phyloP scores from a whole-genome alignment of 495 filamentous ascomycete species.

The Penicillium maclennaniae region DNA sequence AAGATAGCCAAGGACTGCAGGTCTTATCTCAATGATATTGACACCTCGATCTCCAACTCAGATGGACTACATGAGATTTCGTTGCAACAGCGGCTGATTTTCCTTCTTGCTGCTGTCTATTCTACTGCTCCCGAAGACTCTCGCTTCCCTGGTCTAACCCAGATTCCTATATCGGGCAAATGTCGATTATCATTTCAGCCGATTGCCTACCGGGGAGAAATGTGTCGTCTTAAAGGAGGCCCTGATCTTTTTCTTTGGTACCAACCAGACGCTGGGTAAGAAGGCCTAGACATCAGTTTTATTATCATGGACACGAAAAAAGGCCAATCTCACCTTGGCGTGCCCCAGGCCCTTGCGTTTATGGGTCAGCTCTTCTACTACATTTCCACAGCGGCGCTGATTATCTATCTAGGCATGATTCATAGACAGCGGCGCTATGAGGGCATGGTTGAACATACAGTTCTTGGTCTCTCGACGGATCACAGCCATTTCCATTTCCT shows the following conservation, averaged over 20 bases:
- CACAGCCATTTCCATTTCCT: neutral
- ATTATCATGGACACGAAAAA: neutral
- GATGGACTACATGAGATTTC: too few species aligned
- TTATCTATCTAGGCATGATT: neutral
- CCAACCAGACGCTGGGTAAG: neutral
- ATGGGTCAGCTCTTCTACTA: neutral
- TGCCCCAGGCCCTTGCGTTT: neutral
- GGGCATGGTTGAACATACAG: neutral
- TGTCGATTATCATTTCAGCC: neutral
- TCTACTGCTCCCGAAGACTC: neutral
- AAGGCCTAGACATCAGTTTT: neutral
- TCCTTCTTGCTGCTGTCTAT: too few species aligned
- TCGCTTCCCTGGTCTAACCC: neutral
- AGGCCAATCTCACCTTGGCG: neutral
- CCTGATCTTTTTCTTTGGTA: neutral
- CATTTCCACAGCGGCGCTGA: neutral
- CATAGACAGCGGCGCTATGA: neutral
- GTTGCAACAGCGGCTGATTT: too few species aligned
- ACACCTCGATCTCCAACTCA: too few species aligned
- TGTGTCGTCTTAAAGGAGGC: neutral
- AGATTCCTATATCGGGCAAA: neutral
- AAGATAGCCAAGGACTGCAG: too few species aligned
- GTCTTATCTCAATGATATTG: too few species aligned
- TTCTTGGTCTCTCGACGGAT: conserved; percentile 1
- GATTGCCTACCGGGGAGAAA: neutral